Evolutionary conservation across 2,329 filamentous ascomycete genomes (phyloP).

Genomic region (Xylaria polymorpha): DNA sequence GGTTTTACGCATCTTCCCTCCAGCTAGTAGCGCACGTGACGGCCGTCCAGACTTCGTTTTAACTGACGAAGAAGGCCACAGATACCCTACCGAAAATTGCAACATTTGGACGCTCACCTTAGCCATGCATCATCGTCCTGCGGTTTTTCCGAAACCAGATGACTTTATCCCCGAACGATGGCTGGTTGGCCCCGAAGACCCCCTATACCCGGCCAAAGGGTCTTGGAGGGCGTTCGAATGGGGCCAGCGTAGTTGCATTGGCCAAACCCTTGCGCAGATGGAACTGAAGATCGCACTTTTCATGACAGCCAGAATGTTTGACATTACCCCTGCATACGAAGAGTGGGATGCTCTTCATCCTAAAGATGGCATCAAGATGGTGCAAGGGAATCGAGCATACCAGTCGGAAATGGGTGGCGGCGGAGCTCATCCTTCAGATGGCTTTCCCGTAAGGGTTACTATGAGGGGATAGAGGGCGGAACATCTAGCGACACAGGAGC

Average conservation of each 20-base stretch:
- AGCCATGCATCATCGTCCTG: conserved; percentile 53
- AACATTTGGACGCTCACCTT: conserved; percentile 39
- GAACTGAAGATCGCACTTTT: conserved; percentile 46
- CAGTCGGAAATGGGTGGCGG: conserved; percentile 11
- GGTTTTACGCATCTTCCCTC: conserved; percentile 57
- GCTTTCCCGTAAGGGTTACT: no score
- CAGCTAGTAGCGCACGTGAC: conserved; percentile 55
- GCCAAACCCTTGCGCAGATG: conserved; percentile 47
- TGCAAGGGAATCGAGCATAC: conserved; percentile 4
- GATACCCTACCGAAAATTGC: conserved; percentile 44
- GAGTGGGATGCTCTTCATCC: conserved; percentile 42
- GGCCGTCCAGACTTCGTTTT: conserved; percentile 49
- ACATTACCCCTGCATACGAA: conserved; percentile 49
- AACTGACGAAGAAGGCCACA: conserved; percentile 54
- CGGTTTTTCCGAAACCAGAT: conserved; percentile 50
- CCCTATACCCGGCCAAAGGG: conserved; percentile 42
- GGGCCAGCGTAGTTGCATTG: conserved; percentile 49
- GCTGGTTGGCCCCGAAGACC: conserved; percentile 49
- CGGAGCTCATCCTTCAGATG: conserved; percentile 7
- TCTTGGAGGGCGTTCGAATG: conserved; percentile 46
- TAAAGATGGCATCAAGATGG: conserved; percentile 23
- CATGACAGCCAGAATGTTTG: conserved; percentile 40
- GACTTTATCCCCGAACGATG: conserved; percentile 52
- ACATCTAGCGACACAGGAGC: no score
- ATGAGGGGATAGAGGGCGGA: no score